phyloP scores from a whole-genome alignment of 805 yeast species.

The Kuraishia floccosa region DNA sequence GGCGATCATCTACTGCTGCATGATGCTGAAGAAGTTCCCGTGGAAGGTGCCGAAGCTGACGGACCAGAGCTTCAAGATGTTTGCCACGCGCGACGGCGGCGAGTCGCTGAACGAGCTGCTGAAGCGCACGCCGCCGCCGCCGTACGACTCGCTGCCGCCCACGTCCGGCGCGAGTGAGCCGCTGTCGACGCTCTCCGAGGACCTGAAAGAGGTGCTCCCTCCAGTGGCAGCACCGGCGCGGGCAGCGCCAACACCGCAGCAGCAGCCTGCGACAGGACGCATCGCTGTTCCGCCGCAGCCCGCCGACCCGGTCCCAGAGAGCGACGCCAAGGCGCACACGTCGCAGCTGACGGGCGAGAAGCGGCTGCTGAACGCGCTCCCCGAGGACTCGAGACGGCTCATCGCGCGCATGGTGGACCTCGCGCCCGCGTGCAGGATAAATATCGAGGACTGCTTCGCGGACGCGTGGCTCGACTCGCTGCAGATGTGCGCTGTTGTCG shows the following conservation, averaged over 20 bases:
- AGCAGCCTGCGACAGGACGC: constrained; percentile 9
- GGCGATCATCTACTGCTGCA: constrained; percentile 85
- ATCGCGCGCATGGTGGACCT: constrained; percentile 70
- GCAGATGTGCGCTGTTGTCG: constrained; percentile 56
- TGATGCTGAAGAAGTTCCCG: constrained; percentile 85
- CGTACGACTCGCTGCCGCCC: constrained; percentile 13
- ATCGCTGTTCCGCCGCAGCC: constrained; percentile 1
- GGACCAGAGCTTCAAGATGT: constrained; percentile 76
- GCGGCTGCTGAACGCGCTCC: constrained; percentile 57
- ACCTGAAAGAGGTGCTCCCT: constrained; percentile 3
- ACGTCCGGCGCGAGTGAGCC: constrained; percentile 2
- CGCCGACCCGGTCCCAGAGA: constrained; percentile 1
- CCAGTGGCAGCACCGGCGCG: constrained; percentile 8
- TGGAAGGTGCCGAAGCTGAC: constrained; percentile 85
- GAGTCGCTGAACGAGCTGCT: constrained; percentile 54
- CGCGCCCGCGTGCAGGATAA: constrained; percentile 78
- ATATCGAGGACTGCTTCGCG: constrained; percentile 67
- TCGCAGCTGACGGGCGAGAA: constrained; percentile 62
- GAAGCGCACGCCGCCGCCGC: constrained; percentile 41
- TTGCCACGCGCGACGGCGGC: constrained; percentile 64
- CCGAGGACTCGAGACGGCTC: constrained; percentile 55
- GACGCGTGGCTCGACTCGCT: constrained; percentile 60
- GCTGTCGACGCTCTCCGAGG: constrained; percentile 2
- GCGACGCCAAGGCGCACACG: constrained; percentile 33
- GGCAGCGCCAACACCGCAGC: constrained; percentile 10